phyloP scores from a whole-genome alignment of 257 asterid genomes.

The Solanum rostratum region DNA sequence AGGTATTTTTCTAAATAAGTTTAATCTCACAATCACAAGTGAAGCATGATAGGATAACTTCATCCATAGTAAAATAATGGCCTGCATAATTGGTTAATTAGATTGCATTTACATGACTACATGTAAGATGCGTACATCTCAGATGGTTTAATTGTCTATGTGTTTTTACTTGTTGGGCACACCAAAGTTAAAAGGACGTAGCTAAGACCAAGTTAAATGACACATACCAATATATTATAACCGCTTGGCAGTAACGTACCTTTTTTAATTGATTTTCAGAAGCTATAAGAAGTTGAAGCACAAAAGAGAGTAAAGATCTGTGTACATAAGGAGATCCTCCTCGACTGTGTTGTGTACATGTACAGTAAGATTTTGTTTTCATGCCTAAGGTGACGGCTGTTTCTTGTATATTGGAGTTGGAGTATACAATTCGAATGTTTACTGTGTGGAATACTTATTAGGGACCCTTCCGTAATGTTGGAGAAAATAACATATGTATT shows the following conservation, averaged over 20 bases:
- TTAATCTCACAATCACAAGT: too few species aligned
- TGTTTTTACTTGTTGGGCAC: too few species aligned
- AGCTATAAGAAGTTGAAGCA: not conserved
- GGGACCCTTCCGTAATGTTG: not conserved
- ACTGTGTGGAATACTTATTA: not conserved
- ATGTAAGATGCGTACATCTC: too few species aligned
- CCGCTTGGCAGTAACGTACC: too few species aligned
- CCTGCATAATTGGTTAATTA: too few species aligned
- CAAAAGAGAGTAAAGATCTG: not conserved
- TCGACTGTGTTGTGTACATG: not conserved
- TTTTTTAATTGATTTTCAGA: not conserved
- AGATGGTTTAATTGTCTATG: too few species aligned
- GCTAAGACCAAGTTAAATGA: too few species aligned
- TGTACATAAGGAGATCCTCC: not conserved
- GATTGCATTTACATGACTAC: too few species aligned
- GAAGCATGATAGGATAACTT: too few species aligned
- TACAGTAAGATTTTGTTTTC: not conserved
- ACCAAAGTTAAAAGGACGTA: too few species aligned
- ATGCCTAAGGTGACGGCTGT: not conserved
- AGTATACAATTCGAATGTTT: not conserved
- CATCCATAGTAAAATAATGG: too few species aligned
- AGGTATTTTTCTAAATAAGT: constrained; percentile 4
- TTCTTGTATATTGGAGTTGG: not conserved
- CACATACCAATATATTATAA: too few species aligned
- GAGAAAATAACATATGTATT: not conserved